These are phyloP conservation scores for Tricholoma hemisulphureum DNA, from an alignment of 768 basidiomycete species.

Conservation along the genomic window DNA sequence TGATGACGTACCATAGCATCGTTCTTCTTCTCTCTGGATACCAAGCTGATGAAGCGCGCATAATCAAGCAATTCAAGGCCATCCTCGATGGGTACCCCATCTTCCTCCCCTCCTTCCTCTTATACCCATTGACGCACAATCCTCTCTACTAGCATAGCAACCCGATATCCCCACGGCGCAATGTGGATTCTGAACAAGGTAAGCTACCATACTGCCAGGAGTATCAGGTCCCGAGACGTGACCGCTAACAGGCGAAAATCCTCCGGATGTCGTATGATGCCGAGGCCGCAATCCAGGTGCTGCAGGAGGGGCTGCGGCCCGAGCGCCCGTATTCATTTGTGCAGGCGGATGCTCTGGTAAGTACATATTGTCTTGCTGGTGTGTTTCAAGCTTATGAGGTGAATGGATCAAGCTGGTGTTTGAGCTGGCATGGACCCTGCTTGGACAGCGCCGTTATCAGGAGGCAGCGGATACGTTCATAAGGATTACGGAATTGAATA, in stretches of 20 bases:
- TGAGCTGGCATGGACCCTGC: constrained; percentile 75
- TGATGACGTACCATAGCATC: constrained; percentile 80
- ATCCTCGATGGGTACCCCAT: constrained; percentile 63
- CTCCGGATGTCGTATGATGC: constrained; percentile 68
- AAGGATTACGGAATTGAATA: constrained; percentile 62
- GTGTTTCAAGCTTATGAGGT: not conserved
- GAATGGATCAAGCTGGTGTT: constrained; percentile 53
- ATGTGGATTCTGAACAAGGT: constrained; percentile 76
- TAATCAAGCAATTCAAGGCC: constrained; percentile 58
- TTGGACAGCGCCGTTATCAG: constrained; percentile 60
- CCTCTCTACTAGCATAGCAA: constrained; percentile 41
- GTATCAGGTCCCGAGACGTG: too few species aligned
- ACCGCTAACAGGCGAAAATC: constrained; percentile 58
- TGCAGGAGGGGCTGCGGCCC: constrained; percentile 56
- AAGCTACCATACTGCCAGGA: constrained; percentile 13
- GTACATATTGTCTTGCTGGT: constrained; percentile 17
- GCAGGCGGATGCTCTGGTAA: constrained; percentile 72
- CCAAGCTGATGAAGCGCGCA: constrained; percentile 68
- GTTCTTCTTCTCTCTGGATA: constrained; percentile 71
- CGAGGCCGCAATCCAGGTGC: constrained; percentile 59
- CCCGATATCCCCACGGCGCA: constrained; percentile 62
- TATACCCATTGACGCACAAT: not conserved
- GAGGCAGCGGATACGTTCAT: constrained; percentile 70
- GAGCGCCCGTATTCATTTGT: constrained; percentile 55
- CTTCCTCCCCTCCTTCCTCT: not conserved